Evolutionary conservation across 768 basidiomycete species (phyloP).

Genomic region (Podaxis sp.): DNA sequence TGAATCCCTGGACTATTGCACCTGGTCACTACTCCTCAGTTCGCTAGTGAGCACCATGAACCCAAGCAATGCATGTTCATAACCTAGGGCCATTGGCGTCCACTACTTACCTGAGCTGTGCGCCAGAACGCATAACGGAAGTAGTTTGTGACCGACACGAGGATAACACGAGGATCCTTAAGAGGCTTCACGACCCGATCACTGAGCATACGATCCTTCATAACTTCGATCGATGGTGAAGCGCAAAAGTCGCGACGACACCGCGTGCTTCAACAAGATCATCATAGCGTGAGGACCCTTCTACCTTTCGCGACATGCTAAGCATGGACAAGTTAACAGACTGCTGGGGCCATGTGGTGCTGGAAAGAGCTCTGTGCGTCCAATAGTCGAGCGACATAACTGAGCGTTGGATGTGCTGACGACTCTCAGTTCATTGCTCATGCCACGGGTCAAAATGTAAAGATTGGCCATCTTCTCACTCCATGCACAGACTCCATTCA

Average conservation of each 20-base stretch:
- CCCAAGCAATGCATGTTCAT: no score
- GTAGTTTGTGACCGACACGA: background rate
- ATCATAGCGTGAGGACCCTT: slow-evolving; percentile 7
- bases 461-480: slow-evolving; percentile 7
- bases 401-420: background rate
- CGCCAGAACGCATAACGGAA: background rate
- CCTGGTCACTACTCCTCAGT: no score
- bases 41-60: no score
- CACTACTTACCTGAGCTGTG: background rate
- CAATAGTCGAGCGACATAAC: background rate
- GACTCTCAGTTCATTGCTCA: slow-evolving; percentile 6
- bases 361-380: slow-evolving; percentile 11
- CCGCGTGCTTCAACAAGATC: background rate
- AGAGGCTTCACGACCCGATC: background rate
- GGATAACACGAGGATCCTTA: background rate
- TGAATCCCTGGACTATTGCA: no score
- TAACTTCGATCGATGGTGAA: background rate
- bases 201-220: background rate
- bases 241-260: background rate
- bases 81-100: background rate
- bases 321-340: background rate
- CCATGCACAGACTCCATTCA: slow-evolving; percentile 10
- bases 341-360: slow-evolving; percentile 10
- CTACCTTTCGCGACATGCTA: background rate
- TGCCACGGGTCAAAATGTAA: slow-evolving; percentile 11